phyloP scores from a whole-genome alignment of 2,329 filamentous ascomycete genomes.

The Xylaria sp. region DNA sequence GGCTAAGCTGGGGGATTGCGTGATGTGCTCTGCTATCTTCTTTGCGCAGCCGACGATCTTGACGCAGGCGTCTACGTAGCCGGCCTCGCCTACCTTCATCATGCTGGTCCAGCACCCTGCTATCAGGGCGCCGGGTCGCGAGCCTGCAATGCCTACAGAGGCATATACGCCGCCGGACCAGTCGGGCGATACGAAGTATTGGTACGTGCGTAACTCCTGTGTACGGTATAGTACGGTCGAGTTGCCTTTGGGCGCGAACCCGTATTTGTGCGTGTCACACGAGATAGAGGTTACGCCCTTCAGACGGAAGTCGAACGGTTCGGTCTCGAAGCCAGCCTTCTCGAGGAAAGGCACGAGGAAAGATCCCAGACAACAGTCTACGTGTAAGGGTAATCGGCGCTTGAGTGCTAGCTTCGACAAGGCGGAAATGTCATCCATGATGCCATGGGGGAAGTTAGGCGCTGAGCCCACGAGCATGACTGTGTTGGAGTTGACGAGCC shows the following conservation, averaged over 20 bases:
- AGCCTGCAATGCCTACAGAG: slow-evolving; percentile 90
- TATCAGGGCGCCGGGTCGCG: slow-evolving; percentile 90
- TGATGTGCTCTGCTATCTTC: slow-evolving; percentile 81
- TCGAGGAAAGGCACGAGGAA: slow-evolving; percentile 94
- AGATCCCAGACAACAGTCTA: slow-evolving; percentile 96
- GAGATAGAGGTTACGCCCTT: slow-evolving; percentile 95
- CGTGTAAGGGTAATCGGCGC: slow-evolving; percentile 87
- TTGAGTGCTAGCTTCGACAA: slow-evolving; percentile 85
- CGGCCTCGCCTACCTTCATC: slow-evolving; percentile 86
- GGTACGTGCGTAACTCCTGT: slow-evolving; percentile 80
- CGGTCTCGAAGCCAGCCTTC: slow-evolving; percentile 90
- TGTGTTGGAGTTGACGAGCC: slow-evolving; percentile 94
- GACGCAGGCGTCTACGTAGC: slow-evolving; percentile 87
- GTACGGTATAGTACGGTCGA: slow-evolving; percentile 91
- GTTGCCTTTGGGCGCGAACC: slow-evolving; percentile 98
- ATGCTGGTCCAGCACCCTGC: slow-evolving; percentile 95
- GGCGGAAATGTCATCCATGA: slow-evolving; percentile 91
- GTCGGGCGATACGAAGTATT: slow-evolving; percentile 95
- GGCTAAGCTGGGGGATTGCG: slow-evolving; percentile 73
- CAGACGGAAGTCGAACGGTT: slow-evolving; percentile 91
- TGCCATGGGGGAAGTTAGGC: slow-evolving; percentile 97
- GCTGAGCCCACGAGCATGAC: slow-evolving; percentile 92
- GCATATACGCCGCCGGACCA: slow-evolving; percentile 98
- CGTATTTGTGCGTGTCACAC: slow-evolving; percentile 99
- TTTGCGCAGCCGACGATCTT: slow-evolving; percentile 89